Evolutionary conservation across 2,329 filamentous ascomycete genomes (phyloP).

Genomic region (Trichoderma afroharzianum): DNA sequence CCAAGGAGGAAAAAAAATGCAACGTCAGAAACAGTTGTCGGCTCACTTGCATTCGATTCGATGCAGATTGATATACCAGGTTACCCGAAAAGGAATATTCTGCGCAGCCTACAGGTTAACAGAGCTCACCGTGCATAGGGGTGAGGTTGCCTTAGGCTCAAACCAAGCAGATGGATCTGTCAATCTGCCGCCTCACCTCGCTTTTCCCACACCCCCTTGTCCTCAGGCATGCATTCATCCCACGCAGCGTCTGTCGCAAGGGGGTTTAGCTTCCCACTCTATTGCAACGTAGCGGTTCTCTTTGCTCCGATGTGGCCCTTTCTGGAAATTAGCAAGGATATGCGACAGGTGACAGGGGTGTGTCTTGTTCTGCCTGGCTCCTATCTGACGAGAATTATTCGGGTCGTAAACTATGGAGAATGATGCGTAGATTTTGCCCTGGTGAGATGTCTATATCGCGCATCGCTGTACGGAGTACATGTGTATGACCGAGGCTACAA

Average conservation of each 20-base stretch:
- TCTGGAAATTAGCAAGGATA: not conserved
- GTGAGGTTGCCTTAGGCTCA: conserved; percentile 19
- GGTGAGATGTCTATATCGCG: not conserved
- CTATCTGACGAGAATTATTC: conserved; percentile 16
- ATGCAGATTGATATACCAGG: not conserved
- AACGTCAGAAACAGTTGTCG: not conserved
- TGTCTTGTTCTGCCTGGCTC: not conserved
- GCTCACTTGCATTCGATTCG: not conserved
- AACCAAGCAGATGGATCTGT: conserved; percentile 14
- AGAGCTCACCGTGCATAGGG: not conserved
- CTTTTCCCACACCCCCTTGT: conserved; percentile 1
- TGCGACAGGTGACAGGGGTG: not conserved
- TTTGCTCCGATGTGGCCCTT: conserved; percentile 2
- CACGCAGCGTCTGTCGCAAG: conserved; percentile 9
- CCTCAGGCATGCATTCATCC: conserved; percentile 9
- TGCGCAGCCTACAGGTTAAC: not conserved
- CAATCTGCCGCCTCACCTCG: conserved; percentile 17
- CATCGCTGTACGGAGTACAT: not conserved
- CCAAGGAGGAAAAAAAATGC: not conserved
- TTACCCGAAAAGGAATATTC: not conserved
- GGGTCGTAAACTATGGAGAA: conserved; percentile 1
- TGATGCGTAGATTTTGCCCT: not conserved
- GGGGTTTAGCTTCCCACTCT: not conserved
- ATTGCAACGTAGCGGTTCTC: not conserved
- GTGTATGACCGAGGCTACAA: not conserved